These are phyloP conservation scores for Trichoderma pleuroti DNA, from an alignment of 2,329 filamentous ascomycete species.

Conservation along the genomic window DNA sequence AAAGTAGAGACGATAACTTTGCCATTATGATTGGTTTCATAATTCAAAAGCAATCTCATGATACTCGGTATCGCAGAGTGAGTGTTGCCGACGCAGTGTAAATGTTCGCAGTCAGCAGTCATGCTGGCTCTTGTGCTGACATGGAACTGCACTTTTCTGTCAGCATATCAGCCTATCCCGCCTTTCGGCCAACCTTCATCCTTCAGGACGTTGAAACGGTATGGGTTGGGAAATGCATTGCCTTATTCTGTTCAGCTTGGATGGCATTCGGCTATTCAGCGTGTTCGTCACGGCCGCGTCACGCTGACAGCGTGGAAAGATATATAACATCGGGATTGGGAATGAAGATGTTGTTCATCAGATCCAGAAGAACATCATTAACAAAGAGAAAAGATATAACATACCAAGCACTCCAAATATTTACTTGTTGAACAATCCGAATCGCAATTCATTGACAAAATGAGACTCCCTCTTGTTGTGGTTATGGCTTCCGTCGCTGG, in stretches of 20 bases:
- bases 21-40: neutral
- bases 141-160: slow-evolving; percentile 1
- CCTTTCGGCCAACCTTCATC: slow-evolving; percentile 4
- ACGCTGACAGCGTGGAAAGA: slow-evolving; percentile 4
- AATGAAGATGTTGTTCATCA: neutral
- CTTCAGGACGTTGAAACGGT: neutral
- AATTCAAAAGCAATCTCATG: neutral
- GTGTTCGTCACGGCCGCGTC: slow-evolving; percentile 10
- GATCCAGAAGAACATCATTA: neutral
- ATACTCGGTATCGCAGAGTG: neutral
- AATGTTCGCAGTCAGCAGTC: slow-evolving; percentile 13
- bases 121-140: slow-evolving; percentile 8
- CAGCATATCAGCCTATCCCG: slow-evolving; percentile 15
- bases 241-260: neutral
- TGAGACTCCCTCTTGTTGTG: slow-evolving; percentile 14
- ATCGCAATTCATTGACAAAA: neutral
- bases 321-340: slow-evolving; percentile 4
- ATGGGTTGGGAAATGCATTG: neutral
- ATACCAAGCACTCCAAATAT: neutral
- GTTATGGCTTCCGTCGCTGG: slow-evolving; percentile 14
- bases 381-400: neutral
- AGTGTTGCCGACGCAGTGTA: slow-evolving; percentile 1
- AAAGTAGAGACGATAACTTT: neutral
- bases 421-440: neutral
- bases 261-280: neutral